Base-by-base conservation (phyloP, 2,329 filamentous ascomycete species). In the Epichloe brachyelytri region DNA sequence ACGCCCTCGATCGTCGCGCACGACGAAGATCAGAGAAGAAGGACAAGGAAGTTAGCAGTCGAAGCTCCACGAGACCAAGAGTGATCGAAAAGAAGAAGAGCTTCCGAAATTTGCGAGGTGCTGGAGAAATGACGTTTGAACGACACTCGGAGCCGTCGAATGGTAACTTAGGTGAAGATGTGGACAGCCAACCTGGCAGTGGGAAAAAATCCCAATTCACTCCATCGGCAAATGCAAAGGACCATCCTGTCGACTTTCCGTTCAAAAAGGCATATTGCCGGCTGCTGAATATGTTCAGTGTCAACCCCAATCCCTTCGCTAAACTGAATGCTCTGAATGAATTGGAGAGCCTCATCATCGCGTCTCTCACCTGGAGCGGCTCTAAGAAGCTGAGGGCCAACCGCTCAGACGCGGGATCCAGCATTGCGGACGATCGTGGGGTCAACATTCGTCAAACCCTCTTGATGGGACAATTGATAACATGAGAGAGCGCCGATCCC, bases 311-410 rank as follows among this genome's bases (percentile, higher is more conserved):
- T 62, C 93, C 93, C 0, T 86, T 86, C 58, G 77, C 80, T 20
- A 98, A 98, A 67, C 76, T 98, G 12, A 83, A 85, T 56, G 85
- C 87, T 0, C 72, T 97, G 4, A 82, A 85, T 54, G 88, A 96
- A 63, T 75, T 98, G 5, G 83, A 94, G 61, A 80, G 85, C 41
- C 76, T 98, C 44, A 87, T 95, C 51, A 73, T 86, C 26, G 86
- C 86, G 1, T 91, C 85, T 0, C 68, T 91, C 34, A 54, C 63
- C 26, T 63, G 65, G 3, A 68, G 54, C 40, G 61, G 63, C 11
- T 59, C 65, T 3, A 68, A 63, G 54, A 63, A 62, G 47, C 57
- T 63, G 3, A 60, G 63, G 46, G 67, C 65, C 60, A 69, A 64
- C 39, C 58, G 64, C 19, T 67, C 67, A 2, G 67, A 68, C 46